Conservation (phyloP, 2,329 filamentous ascomycete species). For the Zasmidium citrigriseum region DNA sequence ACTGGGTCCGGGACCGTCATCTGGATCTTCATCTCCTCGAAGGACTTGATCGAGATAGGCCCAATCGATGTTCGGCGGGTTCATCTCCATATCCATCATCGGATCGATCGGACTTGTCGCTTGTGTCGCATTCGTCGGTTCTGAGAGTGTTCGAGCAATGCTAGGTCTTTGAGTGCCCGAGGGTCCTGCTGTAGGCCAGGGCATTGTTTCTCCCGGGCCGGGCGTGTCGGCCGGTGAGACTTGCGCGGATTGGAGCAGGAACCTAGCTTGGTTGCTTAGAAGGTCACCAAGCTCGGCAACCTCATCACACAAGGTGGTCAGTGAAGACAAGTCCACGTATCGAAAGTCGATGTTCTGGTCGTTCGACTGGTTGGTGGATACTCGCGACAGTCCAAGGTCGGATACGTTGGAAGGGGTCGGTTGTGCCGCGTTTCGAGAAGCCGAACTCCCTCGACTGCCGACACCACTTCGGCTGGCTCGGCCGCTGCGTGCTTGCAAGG, state of each 20-base stretch:
- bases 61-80: conserved; percentile 14
- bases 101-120: background rate
- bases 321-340: conserved; percentile 5
- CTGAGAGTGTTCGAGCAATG: background rate
- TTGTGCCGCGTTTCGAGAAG: background rate
- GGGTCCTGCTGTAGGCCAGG: background rate
- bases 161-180: background rate
- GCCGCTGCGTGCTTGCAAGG: conserved; percentile 2
- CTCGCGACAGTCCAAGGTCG: background rate
- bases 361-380: background rate
- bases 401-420: background rate
- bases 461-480: background rate
- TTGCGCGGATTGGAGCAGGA: background rate
- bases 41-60: conserved; percentile 15
- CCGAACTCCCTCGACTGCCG: background rate
- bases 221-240: background rate
- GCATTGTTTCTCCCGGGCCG: background rate
- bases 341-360: background rate
- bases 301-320: conserved; percentile 9
- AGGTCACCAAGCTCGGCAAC: conserved; percentile 13
- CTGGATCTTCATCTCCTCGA: conserved; percentile 4
- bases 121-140: background rate
- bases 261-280: conserved; percentile 2
- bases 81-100: conserved; percentile 1
- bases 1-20: background rate